Base-by-base conservation (phyloP, 768 basidiomycete species). In the Pholiota microspora region DNA sequence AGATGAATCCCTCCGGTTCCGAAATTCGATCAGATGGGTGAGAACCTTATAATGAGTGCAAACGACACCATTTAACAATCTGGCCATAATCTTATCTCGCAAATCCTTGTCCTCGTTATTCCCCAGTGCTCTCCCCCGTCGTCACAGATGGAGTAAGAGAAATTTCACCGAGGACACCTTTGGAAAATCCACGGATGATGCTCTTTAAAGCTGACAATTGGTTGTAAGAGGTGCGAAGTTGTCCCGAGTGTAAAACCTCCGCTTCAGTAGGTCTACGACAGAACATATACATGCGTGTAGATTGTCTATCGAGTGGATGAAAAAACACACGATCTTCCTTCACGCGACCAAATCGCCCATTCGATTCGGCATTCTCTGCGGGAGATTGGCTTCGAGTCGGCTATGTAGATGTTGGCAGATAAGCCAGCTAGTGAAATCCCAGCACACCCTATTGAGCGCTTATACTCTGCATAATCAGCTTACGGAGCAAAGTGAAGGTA, bases 1-100 rank as follows among this genome's bases (percentile, higher is more conserved):
- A 45, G 27, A 54, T 56, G 51, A 59, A 48, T 49, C 51, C 40
- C 38, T 31, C 45, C 60, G 57, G 60, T 54, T 48, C 59, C 60
- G 58, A 62, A 36, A 21, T 49, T 51, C 38, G 31, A 49, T 59
- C 58, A 51, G 45, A 31, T 36, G 18, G 40, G 49, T 35, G 32
- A 28, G 36, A 38, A 50, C 2, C 21, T 18, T 7, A 8, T 28
- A 48, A 31, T 31, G 9, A 48, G 46, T 16, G 32, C 29, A 8
- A 18, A 32, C 15, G 27, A 31, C 18, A 10, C 32, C 45, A 12
- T 28, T 7, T 13, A 21, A 27, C 15, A 7, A n/a, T 31, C 46
- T 48, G 40, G 32, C 27, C n/a, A 31, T 16, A 38, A 51, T 51
- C 38, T 53, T 45, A 15, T 45, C 48, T 46, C 49, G 12, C 40